These are phyloP conservation scores for Cordyceps tenuipes DNA, from an alignment of 2,329 filamentous ascomycete species.

Conservation along the genomic window DNA sequence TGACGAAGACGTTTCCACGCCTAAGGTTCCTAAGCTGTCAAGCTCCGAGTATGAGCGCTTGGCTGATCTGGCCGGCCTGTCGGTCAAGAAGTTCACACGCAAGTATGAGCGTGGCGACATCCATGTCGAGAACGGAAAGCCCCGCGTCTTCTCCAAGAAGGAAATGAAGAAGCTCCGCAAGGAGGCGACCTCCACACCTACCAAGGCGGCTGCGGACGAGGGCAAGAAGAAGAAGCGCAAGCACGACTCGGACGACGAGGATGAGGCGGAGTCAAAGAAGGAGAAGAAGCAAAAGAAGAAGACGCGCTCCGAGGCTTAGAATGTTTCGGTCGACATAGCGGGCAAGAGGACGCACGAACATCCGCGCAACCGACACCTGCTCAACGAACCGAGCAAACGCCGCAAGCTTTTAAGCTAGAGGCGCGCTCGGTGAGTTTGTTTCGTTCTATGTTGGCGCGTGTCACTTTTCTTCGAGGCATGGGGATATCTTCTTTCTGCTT, in stretches of 20 bases:
- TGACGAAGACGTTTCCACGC: constrained; percentile 23
- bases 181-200: constrained; percentile 38
- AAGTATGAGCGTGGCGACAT: constrained; percentile 73
- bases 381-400: background rate
- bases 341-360: background rate
- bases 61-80: constrained; percentile 60
- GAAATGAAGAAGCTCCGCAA: constrained; percentile 66
- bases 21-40: constrained; percentile 37
- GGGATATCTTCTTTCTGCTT: constrained; percentile 13
- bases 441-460: constrained; percentile 14
- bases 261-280: constrained; percentile 50
- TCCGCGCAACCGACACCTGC: background rate
- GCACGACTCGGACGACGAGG: constrained; percentile 57
- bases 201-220: constrained; percentile 27
- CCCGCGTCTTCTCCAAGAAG: constrained; percentile 65
- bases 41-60: constrained; percentile 50
- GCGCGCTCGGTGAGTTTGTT: constrained; percentile 6
- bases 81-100: constrained; percentile 67
- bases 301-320: constrained; percentile 32
- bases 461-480: background rate
- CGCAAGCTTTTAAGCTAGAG: background rate
- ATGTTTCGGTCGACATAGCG: background rate
- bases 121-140: constrained; percentile 57
- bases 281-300: constrained; percentile 48
- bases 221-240: constrained; percentile 63